A percentile compares a stretch with the other conserved stretches of the same genome.
These are phyloP conservation scores for Parietaria judaica DNA, from an alignment of 306 rosid genomes.

Conservation along the genomic window DNA sequence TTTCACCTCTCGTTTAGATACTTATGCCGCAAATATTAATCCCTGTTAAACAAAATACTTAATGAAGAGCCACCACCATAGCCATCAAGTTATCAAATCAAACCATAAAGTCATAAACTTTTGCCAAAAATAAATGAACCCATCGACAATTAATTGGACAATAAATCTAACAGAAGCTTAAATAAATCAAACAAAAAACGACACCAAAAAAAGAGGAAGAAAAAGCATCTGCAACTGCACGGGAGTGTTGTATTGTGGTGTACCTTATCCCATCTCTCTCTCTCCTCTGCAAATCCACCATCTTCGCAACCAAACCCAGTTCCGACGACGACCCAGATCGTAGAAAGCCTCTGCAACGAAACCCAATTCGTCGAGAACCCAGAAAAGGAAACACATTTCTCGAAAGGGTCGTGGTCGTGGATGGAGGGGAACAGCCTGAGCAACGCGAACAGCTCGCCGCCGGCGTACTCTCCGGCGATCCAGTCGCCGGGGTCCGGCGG, in stretches of 20 bases:
- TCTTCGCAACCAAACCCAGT: not conserved
- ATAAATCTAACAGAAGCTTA: too few relatives aligned
- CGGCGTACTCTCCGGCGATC: conserved; percentile 27
- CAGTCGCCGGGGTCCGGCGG: conserved; percentile 7
- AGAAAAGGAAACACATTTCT: not conserved
- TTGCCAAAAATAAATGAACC: too few relatives aligned
- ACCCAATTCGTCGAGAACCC: too few relatives aligned
- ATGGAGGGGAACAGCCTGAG: conserved; percentile 10
- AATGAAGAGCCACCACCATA: too few relatives aligned
- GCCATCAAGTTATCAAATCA: too few relatives aligned
- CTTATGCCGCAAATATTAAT: too few relatives aligned
- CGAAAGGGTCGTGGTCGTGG: too few relatives aligned
- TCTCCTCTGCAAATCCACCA: not conserved
- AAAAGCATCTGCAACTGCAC: conserved; percentile 2
- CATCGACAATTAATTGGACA: too few relatives aligned
- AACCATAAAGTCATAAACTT: too few relatives aligned
- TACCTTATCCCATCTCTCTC: conserved; percentile 15
- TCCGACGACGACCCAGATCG: conserved; percentile 11
- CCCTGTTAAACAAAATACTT: too few relatives aligned
- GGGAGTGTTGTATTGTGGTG: conserved; percentile 2
- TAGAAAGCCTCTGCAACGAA: too few relatives aligned
- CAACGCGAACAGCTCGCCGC: conserved; percentile 17
- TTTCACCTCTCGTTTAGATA: too few relatives aligned
- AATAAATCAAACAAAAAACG: not conserved
- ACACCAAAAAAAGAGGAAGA: not conserved